A percentile compares a stretch with the other conserved stretches of the same genome.
Evolutionary conservation across 495 filamentous ascomycete species (phyloP).

Genomic region (Filosporella fistucella): DNA sequence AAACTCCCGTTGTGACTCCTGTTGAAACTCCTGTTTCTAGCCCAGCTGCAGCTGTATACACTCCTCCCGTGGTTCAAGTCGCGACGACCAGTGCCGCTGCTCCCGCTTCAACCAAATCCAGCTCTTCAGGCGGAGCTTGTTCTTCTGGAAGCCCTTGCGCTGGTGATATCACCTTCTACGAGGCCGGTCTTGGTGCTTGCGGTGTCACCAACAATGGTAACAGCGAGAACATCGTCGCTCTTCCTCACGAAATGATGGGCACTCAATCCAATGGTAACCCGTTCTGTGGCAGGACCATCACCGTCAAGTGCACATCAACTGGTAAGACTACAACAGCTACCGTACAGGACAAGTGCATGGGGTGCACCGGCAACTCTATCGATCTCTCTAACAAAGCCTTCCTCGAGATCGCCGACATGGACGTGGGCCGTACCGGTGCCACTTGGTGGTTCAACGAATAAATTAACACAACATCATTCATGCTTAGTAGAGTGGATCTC

Average conservation of each 20-base stretch:
- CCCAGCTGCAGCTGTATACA: conserved; percentile 10
- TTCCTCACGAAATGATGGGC: conserved; percentile 40
- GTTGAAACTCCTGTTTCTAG: background rate
- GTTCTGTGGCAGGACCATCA: conserved; percentile 64
- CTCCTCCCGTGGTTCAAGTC: conserved; percentile 11
- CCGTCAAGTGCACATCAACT: conserved; percentile 40
- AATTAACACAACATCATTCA: background rate
- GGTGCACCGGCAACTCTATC: conserved; percentile 43
- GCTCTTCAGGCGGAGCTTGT: conserved; percentile 15
- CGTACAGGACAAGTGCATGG: conserved; percentile 73
- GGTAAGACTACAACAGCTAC: conserved; percentile 51
- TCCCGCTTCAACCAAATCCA: conserved; percentile 1
- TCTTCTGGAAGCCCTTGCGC: conserved; percentile 16
- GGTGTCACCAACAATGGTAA: conserved; percentile 17
- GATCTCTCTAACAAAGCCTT: conserved; percentile 46
- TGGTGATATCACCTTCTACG: conserved; percentile 25
- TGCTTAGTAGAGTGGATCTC: conserved; percentile 25
- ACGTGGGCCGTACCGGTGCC: conserved; percentile 9
- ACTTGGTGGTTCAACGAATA: conserved; percentile 25
- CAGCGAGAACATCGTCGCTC: conserved; percentile 21
- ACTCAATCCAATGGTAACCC: conserved; percentile 47
- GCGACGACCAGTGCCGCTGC: conserved; percentile 6
- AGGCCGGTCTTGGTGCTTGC: conserved; percentile 22
- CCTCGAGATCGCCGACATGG: conserved; percentile 22
- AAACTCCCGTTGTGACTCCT: background rate